These are phyloP conservation scores for Fonsecaea multimorphosa DNA, from an alignment of 2,329 filamentous ascomycete species.

Conservation along the genomic window DNA sequence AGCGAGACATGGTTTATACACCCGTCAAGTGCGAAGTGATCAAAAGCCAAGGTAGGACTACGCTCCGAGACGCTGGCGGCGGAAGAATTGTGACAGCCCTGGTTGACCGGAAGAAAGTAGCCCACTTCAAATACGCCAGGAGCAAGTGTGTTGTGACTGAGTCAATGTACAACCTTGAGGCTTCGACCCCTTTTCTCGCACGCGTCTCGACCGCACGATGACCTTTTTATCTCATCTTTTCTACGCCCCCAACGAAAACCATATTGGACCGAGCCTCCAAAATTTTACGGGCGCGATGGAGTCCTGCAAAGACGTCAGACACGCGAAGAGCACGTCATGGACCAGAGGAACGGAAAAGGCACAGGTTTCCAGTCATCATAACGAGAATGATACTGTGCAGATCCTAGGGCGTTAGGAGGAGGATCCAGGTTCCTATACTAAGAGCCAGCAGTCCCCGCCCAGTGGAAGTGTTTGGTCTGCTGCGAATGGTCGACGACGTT, in stretches of 20 bases:
- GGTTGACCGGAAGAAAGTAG: background rate
- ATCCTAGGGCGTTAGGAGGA: background rate
- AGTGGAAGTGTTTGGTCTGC: background rate
- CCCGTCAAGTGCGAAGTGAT: background rate
- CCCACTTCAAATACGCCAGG: background rate
- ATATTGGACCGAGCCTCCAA: background rate
- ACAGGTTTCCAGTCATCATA: background rate
- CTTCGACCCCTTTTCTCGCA: background rate
- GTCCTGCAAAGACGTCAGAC: slow-evolving; percentile 11
- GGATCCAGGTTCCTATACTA: background rate
- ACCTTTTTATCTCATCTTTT: background rate
- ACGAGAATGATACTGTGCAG: background rate
- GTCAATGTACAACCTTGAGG: slow-evolving; percentile 1
- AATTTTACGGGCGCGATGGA: background rate
- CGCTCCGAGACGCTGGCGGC: background rate
- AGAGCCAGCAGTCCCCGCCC: background rate
- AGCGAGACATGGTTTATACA: slow-evolving; percentile 8
- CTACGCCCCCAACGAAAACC: background rate
- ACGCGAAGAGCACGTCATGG: slow-evolving; percentile 15
- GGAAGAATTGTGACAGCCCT: background rate
- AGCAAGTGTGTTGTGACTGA: background rate
- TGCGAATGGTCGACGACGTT: background rate
- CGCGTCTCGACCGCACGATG: background rate
- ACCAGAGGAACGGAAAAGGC: background rate
- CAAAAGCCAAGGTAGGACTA: background rate